Percentiles rank a stretch among this genome's conserved stretches.
Evolutionary conservation across 352 stramenopile species (phyloP).

Genomic region (Pythium apleroticum): DNA sequence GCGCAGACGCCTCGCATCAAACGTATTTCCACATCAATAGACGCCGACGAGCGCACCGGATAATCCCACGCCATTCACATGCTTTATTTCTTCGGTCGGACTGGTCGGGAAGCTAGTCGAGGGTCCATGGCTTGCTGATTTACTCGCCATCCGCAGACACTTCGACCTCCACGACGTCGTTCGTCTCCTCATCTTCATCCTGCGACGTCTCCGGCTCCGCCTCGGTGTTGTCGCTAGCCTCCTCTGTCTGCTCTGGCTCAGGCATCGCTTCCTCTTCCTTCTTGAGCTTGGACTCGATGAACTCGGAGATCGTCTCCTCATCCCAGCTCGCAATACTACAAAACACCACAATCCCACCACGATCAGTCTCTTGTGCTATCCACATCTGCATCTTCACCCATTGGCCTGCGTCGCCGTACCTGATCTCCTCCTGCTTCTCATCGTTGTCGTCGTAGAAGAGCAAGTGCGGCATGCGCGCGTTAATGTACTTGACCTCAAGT

Average conservation of each 20-base stretch:
- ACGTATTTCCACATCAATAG: not conserved
- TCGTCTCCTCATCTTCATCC: constrained; percentile 11
- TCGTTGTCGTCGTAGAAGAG: constrained; percentile 60
- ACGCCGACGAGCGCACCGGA: constrained; percentile 13
- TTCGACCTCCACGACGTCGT: constrained; percentile 22
- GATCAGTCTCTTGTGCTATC: no score
- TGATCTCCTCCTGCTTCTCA: constrained; percentile 62
- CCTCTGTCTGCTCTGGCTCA: constrained; percentile 1
- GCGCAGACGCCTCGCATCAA: constrained; percentile 28
- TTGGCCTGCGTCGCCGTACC: constrained; percentile 28
- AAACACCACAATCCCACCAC: not conserved
- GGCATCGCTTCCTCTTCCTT: constrained; percentile 13
- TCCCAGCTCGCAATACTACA: constrained; percentile 69
- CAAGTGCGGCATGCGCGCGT: constrained; percentile 50
- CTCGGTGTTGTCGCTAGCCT: not conserved
- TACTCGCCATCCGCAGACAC: constrained; percentile 18
- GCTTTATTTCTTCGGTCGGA: not conserved
- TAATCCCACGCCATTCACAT: not conserved
- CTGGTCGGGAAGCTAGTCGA: no score
- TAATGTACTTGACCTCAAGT: constrained; percentile 54
- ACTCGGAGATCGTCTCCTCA: constrained; percentile 72
- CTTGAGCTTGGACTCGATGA: constrained; percentile 61
- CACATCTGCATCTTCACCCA: no score
- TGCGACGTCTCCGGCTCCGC: not conserved
- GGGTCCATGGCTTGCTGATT: not conserved